These are phyloP conservation scores for Leucocoprinus birnbaumii DNA, from an alignment of 768 basidiomycete species.

Conservation along the genomic window DNA sequence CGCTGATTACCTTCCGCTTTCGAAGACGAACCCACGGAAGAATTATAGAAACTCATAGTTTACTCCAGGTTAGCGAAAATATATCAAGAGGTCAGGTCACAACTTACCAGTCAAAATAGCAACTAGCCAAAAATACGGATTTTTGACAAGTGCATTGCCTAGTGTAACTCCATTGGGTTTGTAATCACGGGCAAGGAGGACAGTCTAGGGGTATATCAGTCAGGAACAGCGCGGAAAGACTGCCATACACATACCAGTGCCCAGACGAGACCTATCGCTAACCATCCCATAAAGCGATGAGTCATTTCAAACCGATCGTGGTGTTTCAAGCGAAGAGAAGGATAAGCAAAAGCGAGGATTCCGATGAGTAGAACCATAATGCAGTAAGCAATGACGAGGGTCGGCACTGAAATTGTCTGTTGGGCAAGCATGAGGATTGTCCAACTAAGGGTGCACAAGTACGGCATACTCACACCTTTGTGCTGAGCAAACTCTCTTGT, in stretches of 20 bases:
- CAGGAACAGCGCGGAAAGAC: not conserved
- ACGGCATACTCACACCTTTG: slow-evolving; percentile 24
- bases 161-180: slow-evolving; percentile 29
- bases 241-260: not conserved
- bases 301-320: slow-evolving; percentile 54
- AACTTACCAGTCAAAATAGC: slow-evolving; percentile 23
- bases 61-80: slow-evolving; percentile 19
- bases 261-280: slow-evolving; percentile 8
- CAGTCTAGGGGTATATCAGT: not conserved
- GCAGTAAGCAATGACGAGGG: slow-evolving; percentile 31
- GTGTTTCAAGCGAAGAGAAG: slow-evolving; percentile 39
- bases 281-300: slow-evolving; percentile 47
- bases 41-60: slow-evolving; percentile 28
- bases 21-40: slow-evolving; percentile 53
- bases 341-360: slow-evolving; percentile 48
- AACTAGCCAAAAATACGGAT: slow-evolving; percentile 49
- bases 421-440: not conserved
- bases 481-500: slow-evolving; percentile 29
- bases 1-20: slow-evolving; percentile 42
- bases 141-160: slow-evolving; percentile 38
- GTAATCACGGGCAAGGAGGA: slow-evolving; percentile 24
- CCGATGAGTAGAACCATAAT: slow-evolving; percentile 40
- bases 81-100: not conserved
- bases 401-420: slow-evolving; percentile 14
- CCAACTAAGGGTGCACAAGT: slow-evolving; percentile 25